phyloP scores from a whole-genome alignment of 768 basidiomycete species.

The Russula emetica region DNA sequence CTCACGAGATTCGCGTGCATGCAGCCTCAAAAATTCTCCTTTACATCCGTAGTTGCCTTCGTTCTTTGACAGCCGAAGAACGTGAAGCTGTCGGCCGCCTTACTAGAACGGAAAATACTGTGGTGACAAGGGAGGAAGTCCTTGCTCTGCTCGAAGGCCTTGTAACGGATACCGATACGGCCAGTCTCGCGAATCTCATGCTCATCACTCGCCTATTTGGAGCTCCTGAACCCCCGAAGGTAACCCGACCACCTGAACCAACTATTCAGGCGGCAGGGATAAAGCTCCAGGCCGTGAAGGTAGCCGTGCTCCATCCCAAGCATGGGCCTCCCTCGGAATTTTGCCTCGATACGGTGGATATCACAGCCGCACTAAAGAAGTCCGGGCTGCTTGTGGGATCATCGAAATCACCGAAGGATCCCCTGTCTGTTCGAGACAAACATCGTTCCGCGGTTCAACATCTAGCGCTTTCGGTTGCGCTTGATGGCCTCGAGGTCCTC shows the following conservation, averaged over 20 bases:
- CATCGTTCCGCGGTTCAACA: constrained; percentile 21
- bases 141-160: constrained; percentile 21
- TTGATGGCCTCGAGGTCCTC: constrained; percentile 21
- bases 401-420: constrained; percentile 22
- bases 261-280: constrained; percentile 3
- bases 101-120: constrained; percentile 26
- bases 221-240: neutral
- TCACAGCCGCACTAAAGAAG: constrained; percentile 11
- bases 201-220: constrained; percentile 27
- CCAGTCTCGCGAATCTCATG: constrained; percentile 21
- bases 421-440: constrained; percentile 15
- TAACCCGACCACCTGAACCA: neutral
- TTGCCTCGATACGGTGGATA: constrained; percentile 2
- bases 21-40: constrained; percentile 71
- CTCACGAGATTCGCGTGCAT: constrained; percentile 63
- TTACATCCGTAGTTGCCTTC: constrained; percentile 66
- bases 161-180: constrained; percentile 19
- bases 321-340: constrained; percentile 21
- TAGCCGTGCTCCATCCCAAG: constrained; percentile 21
- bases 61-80: constrained; percentile 38
- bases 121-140: constrained; percentile 22
- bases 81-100: constrained; percentile 29
- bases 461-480: constrained; percentile 16
- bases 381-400: constrained; percentile 15
- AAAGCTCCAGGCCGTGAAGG: constrained; percentile 8